phyloP scores from a whole-genome alignment of 371 early-diverging fungal genomes.

The Coemansia sp. region DNA sequence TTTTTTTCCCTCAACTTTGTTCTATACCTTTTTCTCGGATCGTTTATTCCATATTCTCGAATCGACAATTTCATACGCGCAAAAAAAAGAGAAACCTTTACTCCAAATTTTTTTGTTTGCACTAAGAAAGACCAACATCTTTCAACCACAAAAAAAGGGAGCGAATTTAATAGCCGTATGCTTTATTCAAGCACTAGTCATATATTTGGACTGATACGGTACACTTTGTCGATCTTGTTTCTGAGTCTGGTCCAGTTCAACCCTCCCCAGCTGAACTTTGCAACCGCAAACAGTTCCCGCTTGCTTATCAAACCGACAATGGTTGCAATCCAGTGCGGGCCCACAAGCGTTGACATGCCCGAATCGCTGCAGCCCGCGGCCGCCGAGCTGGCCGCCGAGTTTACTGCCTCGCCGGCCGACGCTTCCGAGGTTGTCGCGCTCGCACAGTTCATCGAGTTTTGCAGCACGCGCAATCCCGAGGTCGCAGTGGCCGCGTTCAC shows the following conservation, averaged over 20 bases:
- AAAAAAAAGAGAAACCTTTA: no score
- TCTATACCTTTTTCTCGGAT: no score
- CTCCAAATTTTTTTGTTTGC: no score
- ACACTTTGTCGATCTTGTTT: background rate
- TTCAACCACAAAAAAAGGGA: background rate
- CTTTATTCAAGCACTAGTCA: background rate
- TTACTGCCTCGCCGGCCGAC: conserved; percentile 1
- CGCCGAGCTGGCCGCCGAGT: conserved; percentile 7
- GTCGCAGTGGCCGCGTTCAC: conserved; percentile 2
- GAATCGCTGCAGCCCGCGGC: conserved; percentile 1
- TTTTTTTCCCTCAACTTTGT: no score
- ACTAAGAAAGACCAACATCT: background rate
- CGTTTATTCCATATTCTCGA: no score
- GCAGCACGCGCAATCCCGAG: background rate
- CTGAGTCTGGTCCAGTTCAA: background rate
- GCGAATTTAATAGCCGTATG: background rate
- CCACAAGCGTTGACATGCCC: background rate
- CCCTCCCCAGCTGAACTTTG: background rate
- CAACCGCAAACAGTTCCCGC: background rate
- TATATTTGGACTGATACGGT: background rate
- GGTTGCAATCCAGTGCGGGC: background rate
- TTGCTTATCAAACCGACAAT: background rate
- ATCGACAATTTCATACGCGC: background rate
- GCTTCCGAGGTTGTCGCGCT: background rate
- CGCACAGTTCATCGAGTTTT: conserved; percentile 13